Evolutionary conservation across 2,329 filamentous ascomycete genomes (phyloP), one percentile per base, ranked within the genome.

Genomic region (Lithohypha guttulata): DNA sequence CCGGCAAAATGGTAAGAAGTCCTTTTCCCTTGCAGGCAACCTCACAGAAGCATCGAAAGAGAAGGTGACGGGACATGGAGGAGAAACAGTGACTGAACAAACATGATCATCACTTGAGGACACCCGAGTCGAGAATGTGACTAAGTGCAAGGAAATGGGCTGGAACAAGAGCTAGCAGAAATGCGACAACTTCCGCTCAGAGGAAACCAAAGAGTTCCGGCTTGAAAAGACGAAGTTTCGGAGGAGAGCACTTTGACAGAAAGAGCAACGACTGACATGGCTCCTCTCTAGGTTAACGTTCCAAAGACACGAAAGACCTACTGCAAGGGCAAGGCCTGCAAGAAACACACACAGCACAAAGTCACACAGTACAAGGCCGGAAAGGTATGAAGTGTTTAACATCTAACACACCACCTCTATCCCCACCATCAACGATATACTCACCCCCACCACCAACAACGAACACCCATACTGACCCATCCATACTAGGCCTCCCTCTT

Each of bases 231-330:
- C n/a, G n/a, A n/a, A n/a, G n/a, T n/a, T n/a, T n/a, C n/a, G n/a
- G n/a, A n/a, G n/a, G n/a, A n/a, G n/a, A n/a, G n/a, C n/a, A n/a
- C n/a, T 9, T 9, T 8, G 14, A 15, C 8, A 30, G 8, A 7
- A 34, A 34, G 18, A 37, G 25, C 34, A 17, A 17, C 36, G 15
- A 39, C 46, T 50, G 31, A 50, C 38, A 19, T 27, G 34, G 17
- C n/a, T 38, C 38, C 21, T 39, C 23, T 33, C 30, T 54, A 89
- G 87, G 86, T 94, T 76, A 94, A 94, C 84, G 83, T 94, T 74
- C 86, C 87, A 64, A 94, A 94, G 77, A 94, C 86, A 68, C 80
- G 86, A 66, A 83, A 85, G 74, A 94, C 87, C 69, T 94, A 86
- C 75, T 93, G 84, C 84, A 93, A 93, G 77, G 83, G 83, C 75